Conservation (phyloP, 2,329 filamentous ascomycete genomes). For the Verticillium dahliae region DNA sequence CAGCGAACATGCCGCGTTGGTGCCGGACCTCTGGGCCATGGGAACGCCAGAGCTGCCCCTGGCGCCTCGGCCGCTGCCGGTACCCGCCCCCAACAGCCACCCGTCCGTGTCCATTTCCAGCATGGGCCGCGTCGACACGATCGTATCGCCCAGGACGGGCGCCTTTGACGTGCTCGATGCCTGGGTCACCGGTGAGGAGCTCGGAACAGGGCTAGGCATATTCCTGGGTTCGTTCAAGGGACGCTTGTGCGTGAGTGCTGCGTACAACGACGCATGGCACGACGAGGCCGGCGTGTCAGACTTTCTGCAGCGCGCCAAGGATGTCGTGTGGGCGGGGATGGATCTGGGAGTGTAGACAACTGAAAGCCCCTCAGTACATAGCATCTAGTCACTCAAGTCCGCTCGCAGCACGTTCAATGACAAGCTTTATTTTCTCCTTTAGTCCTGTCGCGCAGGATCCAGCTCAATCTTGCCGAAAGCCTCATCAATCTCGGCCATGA, state of each 20-base stretch:
- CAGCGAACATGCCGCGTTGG: conserved; percentile 14
- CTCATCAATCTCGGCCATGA: conserved; percentile 44
- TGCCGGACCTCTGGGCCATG: background rate
- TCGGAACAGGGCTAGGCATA: conserved; percentile 28
- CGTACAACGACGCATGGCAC: conserved; percentile 37
- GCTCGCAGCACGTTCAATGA: too few relatives aligned
- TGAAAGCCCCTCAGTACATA: too few relatives aligned
- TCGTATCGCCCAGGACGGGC: conserved; percentile 20
- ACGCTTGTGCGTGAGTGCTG: conserved; percentile 27
- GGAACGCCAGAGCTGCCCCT: conserved; percentile 3
- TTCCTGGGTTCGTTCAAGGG: conserved; percentile 32
- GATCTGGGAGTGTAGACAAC: background rate
- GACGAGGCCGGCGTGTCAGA: conserved; percentile 8
- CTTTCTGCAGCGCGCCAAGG: conserved; percentile 16
- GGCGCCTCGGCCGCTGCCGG: conserved; percentile 5
- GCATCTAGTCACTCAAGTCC: too few relatives aligned
- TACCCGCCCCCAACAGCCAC: conserved; percentile 17
- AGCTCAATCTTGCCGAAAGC: conserved; percentile 18
- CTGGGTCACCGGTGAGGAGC: conserved; percentile 38
- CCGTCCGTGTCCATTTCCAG: conserved; percentile 25
- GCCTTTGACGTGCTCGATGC: conserved; percentile 23
- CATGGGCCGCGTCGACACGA: conserved; percentile 25
- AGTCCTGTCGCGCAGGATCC: conserved; percentile 13
- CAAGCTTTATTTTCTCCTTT: background rate
- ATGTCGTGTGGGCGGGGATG: background rate